phyloP scores from a whole-genome alignment of 148 eudicot genomes.

The Oxyria digyna region DNA sequence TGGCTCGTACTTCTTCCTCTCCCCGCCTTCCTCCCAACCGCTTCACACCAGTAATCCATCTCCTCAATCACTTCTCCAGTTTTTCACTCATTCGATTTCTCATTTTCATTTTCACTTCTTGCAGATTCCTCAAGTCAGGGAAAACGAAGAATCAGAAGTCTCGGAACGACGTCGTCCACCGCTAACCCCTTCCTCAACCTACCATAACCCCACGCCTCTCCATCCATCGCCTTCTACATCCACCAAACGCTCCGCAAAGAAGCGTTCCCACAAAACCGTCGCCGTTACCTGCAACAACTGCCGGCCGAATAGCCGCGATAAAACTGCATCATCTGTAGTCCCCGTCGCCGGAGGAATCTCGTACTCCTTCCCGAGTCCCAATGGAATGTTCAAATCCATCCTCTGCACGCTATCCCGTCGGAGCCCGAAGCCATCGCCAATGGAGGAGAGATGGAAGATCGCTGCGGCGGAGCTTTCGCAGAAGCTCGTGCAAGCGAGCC shows the following conservation, averaged over 20 bases:
- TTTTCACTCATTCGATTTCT: too few species aligned
- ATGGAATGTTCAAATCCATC: constrained; percentile 52
- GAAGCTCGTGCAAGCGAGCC: constrained; percentile 48
- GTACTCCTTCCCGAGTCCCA: constrained; percentile 31
- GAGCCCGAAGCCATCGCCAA: constrained; percentile 32
- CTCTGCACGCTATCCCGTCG: constrained; percentile 33
- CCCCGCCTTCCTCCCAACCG: constrained; percentile 31
- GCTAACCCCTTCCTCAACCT: constrained; percentile 15
- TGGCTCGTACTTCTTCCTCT: constrained; percentile 28
- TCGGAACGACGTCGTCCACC: constrained; percentile 30
- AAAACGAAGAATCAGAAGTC: constrained; percentile 43
- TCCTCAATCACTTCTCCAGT: not conserved
- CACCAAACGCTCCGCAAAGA: constrained; percentile 14
- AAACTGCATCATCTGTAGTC: constrained; percentile 39
- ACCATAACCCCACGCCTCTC: constrained; percentile 11
- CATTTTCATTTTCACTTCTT: not conserved
- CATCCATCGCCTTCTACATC: constrained; percentile 4
- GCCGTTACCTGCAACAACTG: constrained; percentile 66
- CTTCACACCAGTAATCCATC: constrained; percentile 64
- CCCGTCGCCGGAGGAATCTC: constrained; percentile 9
- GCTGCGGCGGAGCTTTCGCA: constrained; percentile 60
- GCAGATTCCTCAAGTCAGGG: constrained; percentile 87
- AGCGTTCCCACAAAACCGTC: not conserved
- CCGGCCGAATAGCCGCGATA: constrained; percentile 50
- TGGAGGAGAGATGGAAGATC: constrained; percentile 62